Percentiles rank a stretch among this genome's conserved stretches.
phyloP scores from a whole-genome alignment of 768 basidiomycete genomes.

The Chalciporus piperatus region DNA sequence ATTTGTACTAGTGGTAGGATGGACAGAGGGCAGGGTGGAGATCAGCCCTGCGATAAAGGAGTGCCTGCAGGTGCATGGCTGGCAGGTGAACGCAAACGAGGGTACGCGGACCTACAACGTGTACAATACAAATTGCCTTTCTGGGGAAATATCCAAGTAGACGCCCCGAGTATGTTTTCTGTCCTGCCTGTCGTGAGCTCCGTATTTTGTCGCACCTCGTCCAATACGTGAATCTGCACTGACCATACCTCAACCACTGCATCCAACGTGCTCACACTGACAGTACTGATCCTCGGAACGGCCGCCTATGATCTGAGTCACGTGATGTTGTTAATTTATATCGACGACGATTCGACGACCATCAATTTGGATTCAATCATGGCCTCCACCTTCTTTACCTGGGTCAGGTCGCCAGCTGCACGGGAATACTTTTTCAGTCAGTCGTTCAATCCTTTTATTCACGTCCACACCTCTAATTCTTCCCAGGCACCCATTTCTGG shows the following conservation, averaged over 20 bases:
- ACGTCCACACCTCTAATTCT: conserved; percentile 16
- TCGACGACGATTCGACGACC: no score
- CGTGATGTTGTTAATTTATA: conserved; percentile 8
- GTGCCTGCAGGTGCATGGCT: conserved; percentile 22
- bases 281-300: no score
- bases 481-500: conserved; percentile 93
- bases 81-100: conserved; percentile 7
- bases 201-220: background rate
- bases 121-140: conserved; percentile 29
- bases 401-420: conserved; percentile 89
- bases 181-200: no score
- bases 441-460: conserved; percentile 28
- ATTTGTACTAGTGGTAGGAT: conserved; percentile 20
- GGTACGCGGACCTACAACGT: conserved; percentile 20
- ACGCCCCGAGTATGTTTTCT: no score
- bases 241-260: background rate
- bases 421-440: conserved; percentile 93
- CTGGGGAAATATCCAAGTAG: conserved; percentile 24
- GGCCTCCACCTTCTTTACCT: conserved; percentile 83
- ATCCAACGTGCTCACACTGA: no score
- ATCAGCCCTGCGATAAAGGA: conserved; percentile 13
- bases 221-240: background rate
- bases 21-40: conserved; percentile 1
- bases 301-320: conserved; percentile 10
- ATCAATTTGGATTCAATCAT: conserved; percentile 38